These are phyloP conservation scores for Didymella lethalis DNA, from an alignment of 2,329 filamentous ascomycete genomes.

Conservation along the genomic window DNA sequence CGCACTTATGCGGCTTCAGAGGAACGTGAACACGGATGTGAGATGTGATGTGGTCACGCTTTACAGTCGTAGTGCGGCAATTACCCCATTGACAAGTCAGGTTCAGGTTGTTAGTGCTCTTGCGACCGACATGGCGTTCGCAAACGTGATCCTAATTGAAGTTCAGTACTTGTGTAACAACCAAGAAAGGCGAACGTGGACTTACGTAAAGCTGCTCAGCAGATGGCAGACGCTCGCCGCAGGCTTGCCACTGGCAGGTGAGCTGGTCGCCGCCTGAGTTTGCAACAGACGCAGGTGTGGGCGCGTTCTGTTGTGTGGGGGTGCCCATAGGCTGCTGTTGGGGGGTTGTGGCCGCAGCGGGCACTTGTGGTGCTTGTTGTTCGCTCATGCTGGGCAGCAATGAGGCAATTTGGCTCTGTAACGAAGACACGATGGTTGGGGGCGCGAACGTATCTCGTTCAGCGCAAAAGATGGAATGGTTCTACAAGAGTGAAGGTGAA, in stretches of 20 bases:
- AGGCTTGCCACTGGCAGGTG: slow-evolving; percentile 69
- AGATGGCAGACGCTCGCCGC: slow-evolving; percentile 65
- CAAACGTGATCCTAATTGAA: slow-evolving; percentile 86
- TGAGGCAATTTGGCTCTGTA: slow-evolving; percentile 23
- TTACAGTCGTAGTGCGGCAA: slow-evolving; percentile 95
- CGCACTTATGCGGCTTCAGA: slow-evolving; percentile 97
- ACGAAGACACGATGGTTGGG: slow-evolving; percentile 23
- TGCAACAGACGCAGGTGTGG: slow-evolving; percentile 41
- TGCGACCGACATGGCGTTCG: slow-evolving; percentile 96
- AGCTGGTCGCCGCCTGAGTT: slow-evolving; percentile 54
- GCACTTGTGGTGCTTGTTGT: slow-evolving; percentile 29
- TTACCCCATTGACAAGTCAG: slow-evolving; percentile 97
- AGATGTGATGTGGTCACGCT: slow-evolving; percentile 98
- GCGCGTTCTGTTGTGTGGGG: slow-evolving; percentile 45
- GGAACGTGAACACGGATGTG: slow-evolving; percentile 99
- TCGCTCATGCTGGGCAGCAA: slow-evolving; percentile 29
- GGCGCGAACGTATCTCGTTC: slow-evolving; percentile 26
- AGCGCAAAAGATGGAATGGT: slow-evolving; percentile 19
- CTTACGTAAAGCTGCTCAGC: slow-evolving; percentile 70
- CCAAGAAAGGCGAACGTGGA: slow-evolving; percentile 13
- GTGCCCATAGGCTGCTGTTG: slow-evolving; percentile 44
- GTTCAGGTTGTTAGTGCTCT: slow-evolving; percentile 98
- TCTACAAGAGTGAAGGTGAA: slow-evolving; percentile 14
- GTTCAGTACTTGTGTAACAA: slow-evolving; percentile 26
- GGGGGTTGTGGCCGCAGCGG: slow-evolving; percentile 38